phyloP scores from a whole-genome alignment of 2,329 filamentous ascomycete species.

The Aspergillus glaucus region DNA sequence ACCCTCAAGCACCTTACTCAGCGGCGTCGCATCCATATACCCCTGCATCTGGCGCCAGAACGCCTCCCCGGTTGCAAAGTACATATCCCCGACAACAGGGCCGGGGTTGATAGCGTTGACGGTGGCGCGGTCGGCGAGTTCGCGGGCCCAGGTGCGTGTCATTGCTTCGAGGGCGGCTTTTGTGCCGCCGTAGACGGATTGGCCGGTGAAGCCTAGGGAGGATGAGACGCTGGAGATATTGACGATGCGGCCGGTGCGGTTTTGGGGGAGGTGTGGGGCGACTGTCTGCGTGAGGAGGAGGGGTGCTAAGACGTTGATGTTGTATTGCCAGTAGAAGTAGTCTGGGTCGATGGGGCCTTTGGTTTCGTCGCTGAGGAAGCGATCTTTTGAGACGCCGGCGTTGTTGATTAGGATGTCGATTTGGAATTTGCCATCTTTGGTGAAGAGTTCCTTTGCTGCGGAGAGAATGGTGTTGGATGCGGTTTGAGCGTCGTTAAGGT shows the following conservation, averaged over 20 bases:
- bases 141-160: slow-evolving; percentile 62
- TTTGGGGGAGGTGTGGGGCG: slow-evolving; percentile 60
- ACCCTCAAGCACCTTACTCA: slow-evolving; percentile 56
- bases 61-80: slow-evolving; percentile 47
- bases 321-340: slow-evolving; percentile 67
- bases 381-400: slow-evolving; percentile 56
- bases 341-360: slow-evolving; percentile 54
- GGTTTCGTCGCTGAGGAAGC: slow-evolving; percentile 56
- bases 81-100: slow-evolving; percentile 63
- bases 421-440: slow-evolving; percentile 48
- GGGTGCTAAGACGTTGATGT: slow-evolving; percentile 75
- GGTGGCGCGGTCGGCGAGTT: slow-evolving; percentile 55
- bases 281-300: slow-evolving; percentile 70
- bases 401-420: slow-evolving; percentile 87
- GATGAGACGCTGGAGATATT: slow-evolving; percentile 56
- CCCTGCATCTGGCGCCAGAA: slow-evolving; percentile 57
- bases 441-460: slow-evolving; percentile 54
- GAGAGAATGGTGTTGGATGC: slow-evolving; percentile 53
- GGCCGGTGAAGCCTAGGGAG: slow-evolving; percentile 51
- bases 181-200: slow-evolving; percentile 59
- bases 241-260: slow-evolving; percentile 60
- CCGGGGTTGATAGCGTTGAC: slow-evolving; percentile 63
- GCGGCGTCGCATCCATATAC: slow-evolving; percentile 58
- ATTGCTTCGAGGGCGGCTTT: slow-evolving; percentile 63
- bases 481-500: slow-evolving; percentile 58